These are phyloP conservation scores for Corynespora cassiicola DNA, from an alignment of 2,329 filamentous ascomycete genomes.

Conservation along the genomic window DNA sequence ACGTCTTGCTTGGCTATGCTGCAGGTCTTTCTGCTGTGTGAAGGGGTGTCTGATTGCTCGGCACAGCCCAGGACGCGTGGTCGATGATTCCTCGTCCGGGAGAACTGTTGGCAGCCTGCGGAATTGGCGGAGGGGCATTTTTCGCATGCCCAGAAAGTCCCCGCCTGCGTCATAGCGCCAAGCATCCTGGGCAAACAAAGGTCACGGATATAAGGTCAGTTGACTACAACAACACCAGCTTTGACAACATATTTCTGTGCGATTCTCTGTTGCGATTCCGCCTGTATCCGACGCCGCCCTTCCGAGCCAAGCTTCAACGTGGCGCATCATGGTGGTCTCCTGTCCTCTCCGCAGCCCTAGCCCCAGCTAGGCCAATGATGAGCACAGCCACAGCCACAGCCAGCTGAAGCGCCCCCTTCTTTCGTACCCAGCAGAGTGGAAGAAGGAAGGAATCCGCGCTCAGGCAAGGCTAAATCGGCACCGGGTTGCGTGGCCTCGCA, in stretches of 20 bases:
- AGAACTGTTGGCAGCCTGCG: slow-evolving; percentile 20
- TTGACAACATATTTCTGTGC: too few species aligned
- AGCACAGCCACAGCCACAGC: slow-evolving; percentile 38
- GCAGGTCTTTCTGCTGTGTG: slow-evolving; percentile 11
- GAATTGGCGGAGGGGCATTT: slow-evolving; percentile 19
- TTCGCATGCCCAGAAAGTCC: neutral
- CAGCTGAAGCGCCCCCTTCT: slow-evolving; percentile 18
- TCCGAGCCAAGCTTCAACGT: too few species aligned
- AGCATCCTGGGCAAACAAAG: too few species aligned
- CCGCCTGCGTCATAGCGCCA: too few species aligned
- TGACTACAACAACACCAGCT: too few species aligned
- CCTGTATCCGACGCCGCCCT: too few species aligned
- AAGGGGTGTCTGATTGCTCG: slow-evolving; percentile 14
- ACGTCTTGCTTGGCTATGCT: slow-evolving; percentile 10
- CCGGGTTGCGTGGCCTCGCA: slow-evolving; percentile 18
- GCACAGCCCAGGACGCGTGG: slow-evolving; percentile 41
- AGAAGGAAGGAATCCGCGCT: slow-evolving; percentile 8
- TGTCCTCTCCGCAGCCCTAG: too few species aligned
- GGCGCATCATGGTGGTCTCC: too few species aligned
- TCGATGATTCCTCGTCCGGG: slow-evolving; percentile 27
- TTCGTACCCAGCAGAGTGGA: slow-evolving; percentile 12
- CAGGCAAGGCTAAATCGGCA: slow-evolving; percentile 17
- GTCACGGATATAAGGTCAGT: too few species aligned
- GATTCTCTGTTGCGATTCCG: too few species aligned
- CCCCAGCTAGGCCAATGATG: slow-evolving; percentile 6